These are phyloP conservation scores for Corymbia citriodora DNA, from an alignment of 441 rosid genomes.

Conservation along the genomic window DNA sequence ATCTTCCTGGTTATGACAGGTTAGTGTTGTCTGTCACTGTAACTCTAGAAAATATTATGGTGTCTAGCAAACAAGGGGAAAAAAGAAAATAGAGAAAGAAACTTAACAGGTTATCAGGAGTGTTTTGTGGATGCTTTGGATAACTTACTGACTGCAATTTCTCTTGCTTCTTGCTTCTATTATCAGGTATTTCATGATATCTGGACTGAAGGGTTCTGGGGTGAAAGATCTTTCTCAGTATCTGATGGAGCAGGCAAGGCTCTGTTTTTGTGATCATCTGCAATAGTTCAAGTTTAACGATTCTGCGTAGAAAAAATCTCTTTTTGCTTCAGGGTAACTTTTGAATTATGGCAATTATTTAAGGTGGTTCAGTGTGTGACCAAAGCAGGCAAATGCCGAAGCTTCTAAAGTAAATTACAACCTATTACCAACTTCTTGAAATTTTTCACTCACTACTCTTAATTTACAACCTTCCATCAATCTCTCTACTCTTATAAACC, in stretches of 20 bases:
- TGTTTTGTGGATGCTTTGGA: neutral
- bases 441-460: neutral
- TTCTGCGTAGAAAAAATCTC: neutral
- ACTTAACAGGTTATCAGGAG: neutral
- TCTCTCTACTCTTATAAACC: neutral
- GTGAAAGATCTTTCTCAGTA: constrained; percentile 65
- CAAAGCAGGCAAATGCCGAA: neutral
- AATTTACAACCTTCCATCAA: neutral
- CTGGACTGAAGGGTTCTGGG: constrained; percentile 88
- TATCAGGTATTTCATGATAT: constrained; percentile 76
- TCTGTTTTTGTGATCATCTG: neutral
- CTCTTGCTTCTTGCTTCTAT: neutral
- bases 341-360: neutral
- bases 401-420: neutral
- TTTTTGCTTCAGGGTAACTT: neutral
- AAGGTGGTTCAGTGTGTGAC: neutral
- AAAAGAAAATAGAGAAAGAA: neutral
- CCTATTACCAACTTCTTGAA: neutral
- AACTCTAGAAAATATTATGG: neutral
- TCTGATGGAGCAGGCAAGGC: constrained; percentile 63
- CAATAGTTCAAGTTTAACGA: neutral
- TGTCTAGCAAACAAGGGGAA: neutral
- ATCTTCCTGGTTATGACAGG: constrained; percentile 88
- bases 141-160: neutral
- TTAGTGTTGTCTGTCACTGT: constrained; percentile 11